Conservation (phyloP, 2,329 filamentous ascomycete species). For the Penicillium freii region DNA sequence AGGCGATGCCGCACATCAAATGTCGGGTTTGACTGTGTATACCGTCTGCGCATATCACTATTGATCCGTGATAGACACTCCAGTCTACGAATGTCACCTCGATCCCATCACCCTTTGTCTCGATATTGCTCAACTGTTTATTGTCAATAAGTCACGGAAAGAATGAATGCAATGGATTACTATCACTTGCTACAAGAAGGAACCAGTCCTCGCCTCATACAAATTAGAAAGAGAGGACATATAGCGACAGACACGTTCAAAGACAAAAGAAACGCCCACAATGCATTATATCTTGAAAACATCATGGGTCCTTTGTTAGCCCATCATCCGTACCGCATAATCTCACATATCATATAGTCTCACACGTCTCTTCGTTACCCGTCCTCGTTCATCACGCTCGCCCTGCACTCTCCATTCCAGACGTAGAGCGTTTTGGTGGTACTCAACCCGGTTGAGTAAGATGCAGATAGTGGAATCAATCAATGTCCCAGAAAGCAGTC, state of each 20-base stretch:
- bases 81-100: background rate
- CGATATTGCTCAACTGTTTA: background rate
- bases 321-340: background rate
- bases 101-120: background rate
- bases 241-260: background rate
- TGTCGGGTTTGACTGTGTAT: too few relatives aligned
- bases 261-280: background rate
- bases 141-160: background rate
- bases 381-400: background rate
- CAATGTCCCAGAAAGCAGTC: background rate
- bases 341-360: background rate
- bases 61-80: constrained; percentile 2
- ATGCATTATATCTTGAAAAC: background rate
- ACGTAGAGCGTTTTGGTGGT: background rate
- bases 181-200: background rate
- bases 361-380: background rate
- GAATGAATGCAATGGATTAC: background rate
- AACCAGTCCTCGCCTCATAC: background rate
- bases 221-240: background rate
- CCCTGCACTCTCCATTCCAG: background rate
- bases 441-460: background rate
- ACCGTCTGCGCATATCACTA: background rate
- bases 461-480: background rate
- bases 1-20: too few relatives aligned
- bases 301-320: background rate